These are phyloP conservation scores for Blastobotrys serpentis DNA, from an alignment of 1,139 yeast species.

Conservation along the genomic window DNA sequence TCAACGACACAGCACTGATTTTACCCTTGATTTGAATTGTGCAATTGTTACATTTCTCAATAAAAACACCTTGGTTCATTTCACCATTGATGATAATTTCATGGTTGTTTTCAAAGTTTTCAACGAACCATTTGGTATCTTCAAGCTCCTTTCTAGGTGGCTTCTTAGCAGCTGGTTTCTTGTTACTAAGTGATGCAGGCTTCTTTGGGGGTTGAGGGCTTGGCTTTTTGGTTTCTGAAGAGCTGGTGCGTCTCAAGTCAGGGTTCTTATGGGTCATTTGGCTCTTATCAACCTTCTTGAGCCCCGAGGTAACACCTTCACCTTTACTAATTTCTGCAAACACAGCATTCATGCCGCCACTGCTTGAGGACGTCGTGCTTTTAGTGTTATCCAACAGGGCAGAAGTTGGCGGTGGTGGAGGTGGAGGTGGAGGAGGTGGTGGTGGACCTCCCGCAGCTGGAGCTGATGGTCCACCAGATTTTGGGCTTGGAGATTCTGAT, in stretches of 20 bases:
- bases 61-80: conserved; percentile 83
- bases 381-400: conserved; percentile 51
- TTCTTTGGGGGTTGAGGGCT: conserved; percentile 67
- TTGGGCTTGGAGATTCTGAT: conserved; percentile 34
- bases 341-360: conserved; percentile 77
- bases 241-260: conserved; percentile 53
- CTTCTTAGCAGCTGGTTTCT: conserved; percentile 45
- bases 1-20: conserved; percentile 81
- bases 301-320: conserved; percentile 73
- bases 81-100: conserved; percentile 72
- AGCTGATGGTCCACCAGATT: conserved; percentile 50
- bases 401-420: conserved; percentile 81
- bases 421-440: conserved; percentile 59
- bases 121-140: conserved; percentile 88
- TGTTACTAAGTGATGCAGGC: conserved; percentile 55
- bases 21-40: conserved; percentile 88
- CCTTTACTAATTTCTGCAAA: conserved; percentile 91
- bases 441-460: conserved; percentile 52
- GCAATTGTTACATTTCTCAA: conserved; percentile 72
- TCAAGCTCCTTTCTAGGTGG: conserved; percentile 75
- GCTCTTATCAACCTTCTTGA: conserved; percentile 88
- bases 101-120: conserved; percentile 63
- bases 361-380: conserved; percentile 28
- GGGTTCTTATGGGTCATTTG: conserved; percentile 97
- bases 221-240: conserved; percentile 43